These are phyloP conservation scores for Capsella rubella DNA, from an alignment of 441 rosid genomes.

Conservation along the genomic window DNA sequence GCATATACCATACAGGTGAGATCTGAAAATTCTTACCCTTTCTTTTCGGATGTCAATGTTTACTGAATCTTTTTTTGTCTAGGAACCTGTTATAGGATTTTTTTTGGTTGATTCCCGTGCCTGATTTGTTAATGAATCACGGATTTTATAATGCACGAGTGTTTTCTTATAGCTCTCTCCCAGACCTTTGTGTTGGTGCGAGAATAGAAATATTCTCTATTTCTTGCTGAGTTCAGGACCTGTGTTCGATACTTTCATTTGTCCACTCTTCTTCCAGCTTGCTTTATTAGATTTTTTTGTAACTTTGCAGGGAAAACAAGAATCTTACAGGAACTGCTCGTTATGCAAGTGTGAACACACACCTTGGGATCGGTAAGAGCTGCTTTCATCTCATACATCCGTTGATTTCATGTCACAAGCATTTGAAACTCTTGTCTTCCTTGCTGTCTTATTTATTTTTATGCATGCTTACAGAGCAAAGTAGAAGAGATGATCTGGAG, in stretches of 20 bases:
- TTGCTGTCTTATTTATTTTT: constrained; percentile 22
- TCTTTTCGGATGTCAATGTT: not conserved
- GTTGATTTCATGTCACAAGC: constrained; percentile 5
- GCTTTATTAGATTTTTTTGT: constrained; percentile 16
- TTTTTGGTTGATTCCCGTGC: not conserved
- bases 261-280: constrained; percentile 27
- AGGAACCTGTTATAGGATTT: not conserved
- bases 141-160: no score
- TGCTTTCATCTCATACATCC: constrained; percentile 1
- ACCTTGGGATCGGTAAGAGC: constrained; percentile 67
- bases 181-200: not conserved
- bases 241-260: not conserved
- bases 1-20: constrained; percentile 71
- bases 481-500: constrained; percentile 74
- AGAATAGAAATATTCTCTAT: not conserved
- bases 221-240: no score
- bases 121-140: not conserved
- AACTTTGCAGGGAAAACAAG: constrained; percentile 60
- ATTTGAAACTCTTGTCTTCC: constrained; percentile 27
- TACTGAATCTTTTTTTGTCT: not conserved
- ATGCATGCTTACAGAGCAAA: constrained; percentile 59
- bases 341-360: constrained; percentile 72
- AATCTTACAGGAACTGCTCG: constrained; percentile 70
- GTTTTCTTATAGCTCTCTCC: not conserved
- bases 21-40: constrained; percentile 12